Conservation (phyloP, 176 grass and related monocot species). For the Bothriochloa decipiens region DNA sequence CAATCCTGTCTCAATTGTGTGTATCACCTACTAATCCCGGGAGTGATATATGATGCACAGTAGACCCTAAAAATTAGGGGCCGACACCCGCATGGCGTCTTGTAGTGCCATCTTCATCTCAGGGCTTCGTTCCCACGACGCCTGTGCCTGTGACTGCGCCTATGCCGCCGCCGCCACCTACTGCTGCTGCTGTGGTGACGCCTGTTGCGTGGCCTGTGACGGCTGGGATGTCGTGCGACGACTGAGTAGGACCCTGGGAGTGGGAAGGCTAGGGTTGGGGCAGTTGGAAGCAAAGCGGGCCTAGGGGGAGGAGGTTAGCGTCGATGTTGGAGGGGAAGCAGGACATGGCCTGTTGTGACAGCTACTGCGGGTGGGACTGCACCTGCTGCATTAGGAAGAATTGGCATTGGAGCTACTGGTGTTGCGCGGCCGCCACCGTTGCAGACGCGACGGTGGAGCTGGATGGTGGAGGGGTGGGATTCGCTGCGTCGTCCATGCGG, state of each 20-base stretch:
- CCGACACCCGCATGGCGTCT: conserved; percentile 41
- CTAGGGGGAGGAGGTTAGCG: conserved; percentile 88
- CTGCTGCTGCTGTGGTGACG: conserved; percentile 38
- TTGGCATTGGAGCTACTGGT: conserved; percentile 73
- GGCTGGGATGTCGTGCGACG: neutral
- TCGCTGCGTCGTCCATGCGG: conserved; percentile 55
- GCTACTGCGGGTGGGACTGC: conserved; percentile 61
- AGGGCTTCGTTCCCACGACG: conserved; percentile 56
- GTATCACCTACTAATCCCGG: too few relatives aligned
- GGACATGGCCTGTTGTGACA: conserved; percentile 84
- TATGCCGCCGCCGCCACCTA: conserved; percentile 21
- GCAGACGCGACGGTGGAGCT: conserved; percentile 30
- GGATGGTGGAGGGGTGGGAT: conserved; percentile 36
- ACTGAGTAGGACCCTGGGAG: conserved; percentile 22
- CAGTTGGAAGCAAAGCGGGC: conserved; percentile 73
- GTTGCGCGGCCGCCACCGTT: conserved; percentile 60
- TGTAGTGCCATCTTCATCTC: conserved; percentile 98
- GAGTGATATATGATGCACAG: too few relatives aligned
- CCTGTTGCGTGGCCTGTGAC: conserved; percentile 37
- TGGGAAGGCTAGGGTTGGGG: conserved; percentile 43
- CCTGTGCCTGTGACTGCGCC: conserved; percentile 26
- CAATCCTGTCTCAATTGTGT: too few relatives aligned
- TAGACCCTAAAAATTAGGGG: too few relatives aligned
- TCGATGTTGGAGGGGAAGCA: conserved; percentile 99
- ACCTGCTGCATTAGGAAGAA: conserved; percentile 69